Evolutionary conservation across 179 eudicot genomes (phyloP), one percentile per base, ranked within the genome.

Genomic region (Patellifolia procumbens): DNA sequence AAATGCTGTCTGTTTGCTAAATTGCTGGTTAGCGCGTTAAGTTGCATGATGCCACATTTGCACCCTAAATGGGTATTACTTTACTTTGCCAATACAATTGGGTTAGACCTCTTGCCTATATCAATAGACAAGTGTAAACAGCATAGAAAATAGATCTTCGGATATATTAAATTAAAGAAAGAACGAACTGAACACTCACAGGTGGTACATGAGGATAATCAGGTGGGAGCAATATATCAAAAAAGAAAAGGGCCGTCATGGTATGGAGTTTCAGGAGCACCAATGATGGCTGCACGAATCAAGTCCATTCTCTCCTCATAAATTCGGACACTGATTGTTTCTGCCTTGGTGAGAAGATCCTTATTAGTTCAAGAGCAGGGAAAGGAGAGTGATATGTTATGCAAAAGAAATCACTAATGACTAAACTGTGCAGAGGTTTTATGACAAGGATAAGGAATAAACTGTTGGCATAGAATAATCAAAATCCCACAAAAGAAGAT

Each of bases 141-240:
- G 29, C 32, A 29, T 28, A 29, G 32, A 60, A 60, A 16, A 60
- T 20, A 60, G 12, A 56, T 6, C 24, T 16, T n/a, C 19, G 24
- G 58, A 74, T n/a, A 42, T 20, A 46, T 22, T 12, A 51, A 35
- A 34, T 8, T 3, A 72, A 63, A 42, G 29, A 74, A 31, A 10
- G 35, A 19, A 42, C 24, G 24, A 68, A 17, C 17, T 12, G 1
- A 59, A 5, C 76, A 83, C 98, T 89, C 85, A 95, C 99, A 74
- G 99, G 99, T 69, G 99, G 99, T 75, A 85, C 96, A 65, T 88
- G 81, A 70, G 99, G 99, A 86, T 95, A 95, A 63, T 89, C 97
- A 16, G 92, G 90, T 59, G 99, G 94, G 75, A 95, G 91, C 68
- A 76, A 80, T 61, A 95, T 87, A 78, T 95, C 99, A 28, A 95